Evolutionary conservation across 2,329 filamentous ascomycete genomes (phyloP).

Genomic region (Tricladium varicosporioides): DNA sequence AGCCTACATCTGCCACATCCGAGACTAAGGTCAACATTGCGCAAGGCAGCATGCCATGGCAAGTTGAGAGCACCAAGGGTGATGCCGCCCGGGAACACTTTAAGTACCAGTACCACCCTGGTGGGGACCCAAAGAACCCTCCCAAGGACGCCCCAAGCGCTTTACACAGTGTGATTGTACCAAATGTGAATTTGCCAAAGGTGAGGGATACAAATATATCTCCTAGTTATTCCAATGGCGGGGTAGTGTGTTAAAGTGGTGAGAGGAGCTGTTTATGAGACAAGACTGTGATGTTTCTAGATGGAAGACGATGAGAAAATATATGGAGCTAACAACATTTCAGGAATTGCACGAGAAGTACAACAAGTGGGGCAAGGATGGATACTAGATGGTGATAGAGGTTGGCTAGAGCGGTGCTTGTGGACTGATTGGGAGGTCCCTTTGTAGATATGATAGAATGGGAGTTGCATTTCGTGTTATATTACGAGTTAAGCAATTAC

Average conservation of each 20-base stretch:
- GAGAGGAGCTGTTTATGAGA: neutral
- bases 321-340: slow-evolving; percentile 12
- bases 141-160: slow-evolving; percentile 92
- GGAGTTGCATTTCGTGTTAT: slow-evolving; percentile 9
- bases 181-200: slow-evolving; percentile 89
- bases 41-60: slow-evolving; percentile 85
- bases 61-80: slow-evolving; percentile 61
- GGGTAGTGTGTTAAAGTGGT: neutral
- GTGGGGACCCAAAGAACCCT: slow-evolving; percentile 68
- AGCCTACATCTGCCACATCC: slow-evolving; percentile 81
- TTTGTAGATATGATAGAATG: slow-evolving; percentile 28
- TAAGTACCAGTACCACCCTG: slow-evolving; percentile 55
- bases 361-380: slow-evolving; percentile 99
- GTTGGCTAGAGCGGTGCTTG: slow-evolving; percentile 37
- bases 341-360: slow-evolving; percentile 91
- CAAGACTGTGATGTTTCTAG: neutral
- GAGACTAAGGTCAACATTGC: slow-evolving; percentile 75
- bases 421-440: slow-evolving; percentile 17
- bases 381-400: slow-evolving; percentile 47
- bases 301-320: neutral
- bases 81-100: slow-evolving; percentile 56
- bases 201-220: slow-evolving; percentile 45
- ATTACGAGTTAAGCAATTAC: too few species aligned
- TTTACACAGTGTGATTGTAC: slow-evolving; percentile 90
- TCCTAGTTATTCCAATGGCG: neutral